phyloP scores from a whole-genome alignment of 768 basidiomycete genomes.

The Psilocybe cyanescens region DNA sequence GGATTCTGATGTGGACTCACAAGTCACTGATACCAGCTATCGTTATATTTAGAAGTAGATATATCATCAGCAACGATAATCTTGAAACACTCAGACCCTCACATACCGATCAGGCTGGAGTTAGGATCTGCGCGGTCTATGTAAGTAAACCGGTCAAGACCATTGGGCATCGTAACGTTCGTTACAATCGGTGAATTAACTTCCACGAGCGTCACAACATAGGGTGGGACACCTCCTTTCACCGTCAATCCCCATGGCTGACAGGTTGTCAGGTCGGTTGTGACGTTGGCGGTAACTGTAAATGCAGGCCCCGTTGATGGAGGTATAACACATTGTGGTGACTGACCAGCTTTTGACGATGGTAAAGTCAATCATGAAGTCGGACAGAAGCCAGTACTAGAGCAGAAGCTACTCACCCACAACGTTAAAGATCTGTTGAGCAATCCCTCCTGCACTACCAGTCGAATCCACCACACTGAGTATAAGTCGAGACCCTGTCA shows the following conservation, averaged over 20 bases:
- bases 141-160: constrained; percentile 43
- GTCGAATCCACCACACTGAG: constrained; percentile 48
- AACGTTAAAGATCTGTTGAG: constrained; percentile 37
- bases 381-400: not conserved
- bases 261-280: constrained; percentile 42
- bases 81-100: constrained; percentile 12
- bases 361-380: not conserved
- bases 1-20: constrained; percentile 39
- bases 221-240: constrained; percentile 47
- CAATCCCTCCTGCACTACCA: constrained; percentile 45
- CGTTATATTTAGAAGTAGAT: constrained; percentile 1
- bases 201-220: constrained; percentile 43
- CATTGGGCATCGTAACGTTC: constrained; percentile 41
- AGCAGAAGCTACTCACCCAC: constrained; percentile 29
- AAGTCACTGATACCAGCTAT: constrained; percentile 43
- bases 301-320: constrained; percentile 27
- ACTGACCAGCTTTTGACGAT: constrained; percentile 29
- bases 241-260: constrained; percentile 50
- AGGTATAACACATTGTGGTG: constrained; percentile 34
- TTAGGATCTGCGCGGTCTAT: constrained; percentile 44
- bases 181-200: constrained; percentile 41
- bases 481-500: constrained; percentile 44
- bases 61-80: constrained; percentile 2
- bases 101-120: constrained; percentile 44
- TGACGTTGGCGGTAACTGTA: constrained; percentile 41